A percentile compares a stretch with the other conserved stretches of the same genome.
Evolutionary conservation across 371 early-diverging fungal species (phyloP).

Genomic region (Syncephalis fuscata): DNA sequence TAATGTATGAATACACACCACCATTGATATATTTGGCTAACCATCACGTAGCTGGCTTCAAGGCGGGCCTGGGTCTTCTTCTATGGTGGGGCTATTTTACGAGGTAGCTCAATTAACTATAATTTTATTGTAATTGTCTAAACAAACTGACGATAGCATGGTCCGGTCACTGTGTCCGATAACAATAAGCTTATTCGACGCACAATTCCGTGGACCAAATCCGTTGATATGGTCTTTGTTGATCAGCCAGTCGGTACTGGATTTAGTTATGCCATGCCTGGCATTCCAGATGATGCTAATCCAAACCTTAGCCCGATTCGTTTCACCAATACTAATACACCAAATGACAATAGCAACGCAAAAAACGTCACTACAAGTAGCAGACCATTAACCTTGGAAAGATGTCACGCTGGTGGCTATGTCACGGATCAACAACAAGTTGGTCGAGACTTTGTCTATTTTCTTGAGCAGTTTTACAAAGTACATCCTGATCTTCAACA

Average conservation of each 20-base stretch:
- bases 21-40: background rate
- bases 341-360: too few relatives aligned
- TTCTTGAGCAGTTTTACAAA: conserved; percentile 26
- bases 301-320: too few relatives aligned
- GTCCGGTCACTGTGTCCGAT: conserved; percentile 18
- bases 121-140: background rate
- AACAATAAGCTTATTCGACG: conserved; percentile 15
- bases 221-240: conserved; percentile 34
- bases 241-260: conserved; percentile 58
- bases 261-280: conserved; percentile 12
- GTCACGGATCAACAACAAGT: conserved; percentile 25
- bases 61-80: conserved; percentile 45
- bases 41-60: conserved; percentile 22
- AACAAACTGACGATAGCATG: conserved; percentile 15
- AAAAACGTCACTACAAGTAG: too few relatives aligned
- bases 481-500: conserved; percentile 21
- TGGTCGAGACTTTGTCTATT: conserved; percentile 20
- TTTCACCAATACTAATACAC: too few relatives aligned
- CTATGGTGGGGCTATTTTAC: conserved; percentile 43
- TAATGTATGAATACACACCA: conserved; percentile 11
- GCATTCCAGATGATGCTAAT: too few relatives aligned
- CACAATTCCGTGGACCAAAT: conserved; percentile 20
- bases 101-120: conserved; percentile 4
- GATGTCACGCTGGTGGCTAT: conserved; percentile 18
- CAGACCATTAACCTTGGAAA: conserved; percentile 1